A percentile compares a stretch with the other conserved stretches of the same genome.
Evolutionary conservation across 179 eudicot genomes (phyloP).

Genomic region (Sideroxylon spinosum): DNA sequence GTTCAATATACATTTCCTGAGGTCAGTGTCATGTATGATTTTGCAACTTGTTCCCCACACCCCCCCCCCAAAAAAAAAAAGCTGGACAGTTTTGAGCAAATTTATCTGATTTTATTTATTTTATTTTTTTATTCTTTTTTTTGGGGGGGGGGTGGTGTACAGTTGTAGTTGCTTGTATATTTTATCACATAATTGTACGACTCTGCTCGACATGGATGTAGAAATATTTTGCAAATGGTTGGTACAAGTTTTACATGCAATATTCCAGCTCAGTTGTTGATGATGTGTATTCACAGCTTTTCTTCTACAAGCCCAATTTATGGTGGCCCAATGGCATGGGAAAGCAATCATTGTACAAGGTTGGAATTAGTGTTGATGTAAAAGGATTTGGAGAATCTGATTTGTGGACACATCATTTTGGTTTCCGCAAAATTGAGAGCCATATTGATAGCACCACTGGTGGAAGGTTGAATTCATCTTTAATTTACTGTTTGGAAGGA

Average conservation of each 20-base stretch:
- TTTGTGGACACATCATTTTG: conserved; percentile 70
- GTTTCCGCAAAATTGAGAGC: conserved; percentile 91
- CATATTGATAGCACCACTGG: conserved; percentile 76
- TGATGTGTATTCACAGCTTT: conserved; percentile 49
- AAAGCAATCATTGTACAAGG: conserved; percentile 80
- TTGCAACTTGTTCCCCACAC: neutral
- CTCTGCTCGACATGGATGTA: neutral
- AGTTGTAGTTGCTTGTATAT: neutral
- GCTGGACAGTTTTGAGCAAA: neutral
- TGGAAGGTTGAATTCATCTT: conserved; percentile 62
- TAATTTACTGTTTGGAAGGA: neutral
- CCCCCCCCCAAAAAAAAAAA: neutral
- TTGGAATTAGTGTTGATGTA: conserved; percentile 67
- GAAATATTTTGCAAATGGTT: neutral
- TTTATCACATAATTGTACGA: neutral
- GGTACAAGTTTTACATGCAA: neutral
- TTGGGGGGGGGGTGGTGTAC: too few relatives aligned
- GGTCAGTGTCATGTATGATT: conserved; percentile 39
- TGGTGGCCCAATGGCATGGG: conserved; percentile 99
- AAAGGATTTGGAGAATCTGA: conserved; percentile 85
- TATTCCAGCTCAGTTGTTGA: conserved; percentile 13
- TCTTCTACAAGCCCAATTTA: conserved; percentile 79
- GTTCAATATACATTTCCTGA: conserved; percentile 71
- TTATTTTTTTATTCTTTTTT: too few relatives aligned
- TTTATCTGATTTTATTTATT: neutral